Evolutionary conservation across 768 basidiomycete species (phyloP), one percentile per base, ranked within the genome.

Genomic region (Boletus subcaerulescens): DNA sequence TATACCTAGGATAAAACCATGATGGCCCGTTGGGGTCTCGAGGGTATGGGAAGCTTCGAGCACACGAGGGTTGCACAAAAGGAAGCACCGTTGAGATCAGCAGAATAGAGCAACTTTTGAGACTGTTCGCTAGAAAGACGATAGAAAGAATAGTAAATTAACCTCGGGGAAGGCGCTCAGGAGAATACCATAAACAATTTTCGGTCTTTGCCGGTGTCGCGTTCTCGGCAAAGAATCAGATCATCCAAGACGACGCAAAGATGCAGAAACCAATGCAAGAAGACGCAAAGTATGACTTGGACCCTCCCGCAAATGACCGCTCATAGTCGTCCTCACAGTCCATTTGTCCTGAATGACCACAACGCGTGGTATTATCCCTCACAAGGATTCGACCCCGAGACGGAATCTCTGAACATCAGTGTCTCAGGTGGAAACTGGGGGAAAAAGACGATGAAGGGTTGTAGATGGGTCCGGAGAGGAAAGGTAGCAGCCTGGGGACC

Each of bases 21-120:
- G 93, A 90, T 98, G 84, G 76, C 71, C 5, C 83, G 93, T 41
- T 97, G 93, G 94, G 96, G 96, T 32, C 76, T 98, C 31, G 77
- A 87, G 57, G 95, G 95, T 32, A 93, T 97, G 91, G 77, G 76
- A 52, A 93, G 90, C 66, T 98, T 98, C 70, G 89, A 91, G 66
- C 87, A 93, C 64, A 66, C 71, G 20, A 77, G 74, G 55, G 81
- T 89, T 33, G 80, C 79, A 20, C 73, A 71, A 52, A 84, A 83
- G 64, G 85, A 85, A 67, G 74, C 64, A 20, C 5, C 65, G 26
- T 56, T 71, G 33, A 57, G 62, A 31, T 45, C 24, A 26, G 38
- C 38, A 41, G 45, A 45, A 49, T 24, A 11, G 47, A 57, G 12
- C 49, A 48, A 41, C 24, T 38, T 22, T 38, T 20, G 32, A 50